Base-by-base conservation (phyloP, 345 rosid genomes). In the Lepidium sativum region DNA sequence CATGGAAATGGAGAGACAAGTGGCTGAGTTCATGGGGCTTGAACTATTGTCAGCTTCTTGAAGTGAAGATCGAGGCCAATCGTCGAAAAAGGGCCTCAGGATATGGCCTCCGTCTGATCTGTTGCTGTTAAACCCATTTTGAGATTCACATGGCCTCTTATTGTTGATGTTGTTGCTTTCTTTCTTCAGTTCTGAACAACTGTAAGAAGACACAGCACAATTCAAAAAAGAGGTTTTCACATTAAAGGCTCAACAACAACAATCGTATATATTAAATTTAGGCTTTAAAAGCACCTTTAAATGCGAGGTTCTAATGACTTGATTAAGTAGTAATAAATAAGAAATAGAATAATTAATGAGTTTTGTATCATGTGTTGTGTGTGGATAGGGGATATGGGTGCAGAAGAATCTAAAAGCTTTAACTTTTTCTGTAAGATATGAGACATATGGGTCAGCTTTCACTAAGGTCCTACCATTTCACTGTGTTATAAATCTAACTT, bases 31-130 rank as follows among this genome's bases (percentile, higher is more conserved):
- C 66, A 75, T 71, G 7, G 69, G 50, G 65, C 70, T 69, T 52
- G 81, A 74, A 11, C 50, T 67, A 58, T 53, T 77, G 52, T 82
- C 84, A 0, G 84, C 20, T 18, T 86, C 88, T 23, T 56, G 62
- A 0, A 56, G 62, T 6, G 62, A 56, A 33, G 75, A 50, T 33
- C 94, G 70, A 1, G 98, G 97, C 96, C 95, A 92, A 59, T 92
- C 97, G 44, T 92, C 88, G 32, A 92, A 90, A 66, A 92, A 92
- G 53, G 71, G 96, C 71, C 99, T 70, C 65, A 92, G 64, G 32
- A 84, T 76, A 15, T 77, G 96, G 23, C 88, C 95, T 23, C 71
- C 71, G 17, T 84, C 84, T 16, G 83, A 61, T 55, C 79, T 75
- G 56, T 67, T 56, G 54, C 51, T 45, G 21, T 32, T 54, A 29